Evolutionary conservation across 805 yeast species (phyloP), one percentile per base, ranked within the genome.

Genomic region (Yarrowia bubula): DNA sequence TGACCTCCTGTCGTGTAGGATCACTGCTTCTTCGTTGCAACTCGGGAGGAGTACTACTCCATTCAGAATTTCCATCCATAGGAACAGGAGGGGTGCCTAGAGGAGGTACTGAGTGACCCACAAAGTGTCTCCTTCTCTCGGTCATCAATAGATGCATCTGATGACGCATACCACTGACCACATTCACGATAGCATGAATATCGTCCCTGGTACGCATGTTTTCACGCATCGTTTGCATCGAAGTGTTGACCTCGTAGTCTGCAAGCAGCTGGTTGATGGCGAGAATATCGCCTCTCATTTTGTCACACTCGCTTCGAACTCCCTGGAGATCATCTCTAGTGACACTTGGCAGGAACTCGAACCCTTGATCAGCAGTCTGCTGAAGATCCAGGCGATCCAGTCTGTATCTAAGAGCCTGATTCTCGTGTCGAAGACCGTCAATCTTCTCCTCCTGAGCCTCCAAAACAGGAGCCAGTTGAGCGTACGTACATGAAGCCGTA

Each of bases 121-220:
- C 55, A 35, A 39, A 66, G 18, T 14, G 66, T 61, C 69, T 62
- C 28, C 77, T 66, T 22, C 76, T 68, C 44, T 74, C 77, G 15
- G 72, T 51, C 17, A 74, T 65, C 31, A 77, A 58, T 55, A 74
- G 70, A 64, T 74, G 75, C 57, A 77, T 46, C 66, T 77, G 80
- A 38, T 77, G 76, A 3, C 77, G 71, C n/a, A 77, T 65, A 11
- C 75, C 71, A 39, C 73, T 74, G 55, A 76, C 65, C 2, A 73
- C 74, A 14, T 70, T 64, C 17, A 73, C 70, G 41, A 76, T 65
- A 44, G 70, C 69, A 18, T 72, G 70, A 28, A 77, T 50, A 37
- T 77, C 79, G 38, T 75, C 77, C 35, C 70, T 67, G 18, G 70
- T 68, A 14, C 76, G 72, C 37, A 71, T 67, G 55, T 70, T 73